These are phyloP conservation scores for Camelina laxa DNA, from an alignment of 345 rosid species.

Conservation along the genomic window DNA sequence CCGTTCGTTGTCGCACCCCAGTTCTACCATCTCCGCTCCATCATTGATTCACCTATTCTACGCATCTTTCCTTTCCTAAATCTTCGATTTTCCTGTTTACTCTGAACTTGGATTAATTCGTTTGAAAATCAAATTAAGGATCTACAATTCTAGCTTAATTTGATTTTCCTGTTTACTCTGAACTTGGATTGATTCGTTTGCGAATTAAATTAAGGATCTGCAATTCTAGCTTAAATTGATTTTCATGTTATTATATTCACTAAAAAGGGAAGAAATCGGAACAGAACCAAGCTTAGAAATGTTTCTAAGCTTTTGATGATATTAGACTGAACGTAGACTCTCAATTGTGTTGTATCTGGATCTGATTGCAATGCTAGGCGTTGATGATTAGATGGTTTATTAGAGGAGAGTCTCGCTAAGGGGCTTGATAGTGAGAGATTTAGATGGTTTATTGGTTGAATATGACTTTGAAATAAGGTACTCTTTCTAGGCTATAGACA, in stretches of 20 bases:
- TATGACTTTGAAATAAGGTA: too few relatives aligned
- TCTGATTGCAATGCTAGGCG: neutral
- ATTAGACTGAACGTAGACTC: neutral
- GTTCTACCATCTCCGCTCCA: too few relatives aligned
- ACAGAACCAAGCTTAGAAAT: neutral
- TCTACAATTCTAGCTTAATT: conserved; percentile 13
- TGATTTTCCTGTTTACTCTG: neutral
- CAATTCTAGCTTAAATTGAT: conserved; percentile 4
- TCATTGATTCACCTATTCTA: too few relatives aligned
- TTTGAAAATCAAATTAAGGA: conserved; percentile 2
- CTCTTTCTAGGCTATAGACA: too few relatives aligned
- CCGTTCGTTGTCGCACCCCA: too few relatives aligned
- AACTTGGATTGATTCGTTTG: neutral
- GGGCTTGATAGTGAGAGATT: too few relatives aligned
- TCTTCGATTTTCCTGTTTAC: too few relatives aligned
- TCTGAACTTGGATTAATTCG: neutral
- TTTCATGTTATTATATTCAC: conserved; percentile 1
- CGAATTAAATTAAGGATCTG: conserved; percentile 21
- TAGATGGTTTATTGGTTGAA: too few relatives aligned
- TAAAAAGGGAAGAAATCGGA: conserved; percentile 2
- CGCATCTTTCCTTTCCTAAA: too few relatives aligned
- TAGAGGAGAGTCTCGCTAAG: too few relatives aligned
- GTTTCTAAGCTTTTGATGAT: conserved; percentile 11
- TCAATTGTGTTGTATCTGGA: neutral
- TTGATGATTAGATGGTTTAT: too few relatives aligned